These are phyloP conservation scores for Lipomyces anomalus DNA, from an alignment of 805 yeast genomes.

Conservation along the genomic window DNA sequence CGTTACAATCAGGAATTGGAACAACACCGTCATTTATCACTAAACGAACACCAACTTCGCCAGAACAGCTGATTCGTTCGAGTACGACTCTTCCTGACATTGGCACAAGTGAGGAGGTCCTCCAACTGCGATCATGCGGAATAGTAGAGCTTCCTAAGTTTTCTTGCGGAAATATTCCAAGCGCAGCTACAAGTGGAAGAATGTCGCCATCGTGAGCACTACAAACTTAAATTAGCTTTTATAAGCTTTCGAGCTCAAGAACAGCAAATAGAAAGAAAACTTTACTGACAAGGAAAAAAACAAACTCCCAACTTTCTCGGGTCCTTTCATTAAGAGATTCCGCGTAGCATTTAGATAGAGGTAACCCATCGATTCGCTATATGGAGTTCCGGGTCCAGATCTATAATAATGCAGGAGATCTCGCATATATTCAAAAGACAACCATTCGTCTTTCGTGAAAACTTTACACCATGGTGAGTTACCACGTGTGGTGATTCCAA, in stretches of 20 bases:
- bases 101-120: conserved; percentile 18
- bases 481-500: conserved; percentile 14
- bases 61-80: conserved; percentile 30
- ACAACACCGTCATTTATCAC: conserved; percentile 50
- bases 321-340: conserved; percentile 40
- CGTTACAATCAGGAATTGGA: conserved; percentile 42
- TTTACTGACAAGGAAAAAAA: conserved; percentile 23
- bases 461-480: conserved; percentile 14
- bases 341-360: conserved; percentile 47
- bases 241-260: neutral
- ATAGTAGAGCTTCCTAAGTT: conserved; percentile 10
- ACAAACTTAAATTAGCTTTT: conserved; percentile 18
- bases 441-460: conserved; percentile 20
- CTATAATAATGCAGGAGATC: conserved; percentile 21
- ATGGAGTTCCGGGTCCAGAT: conserved; percentile 30
- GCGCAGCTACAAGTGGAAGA: conserved; percentile 43
- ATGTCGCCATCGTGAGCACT: conserved; percentile 58
- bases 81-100: conserved; percentile 30
- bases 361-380: conserved; percentile 37
- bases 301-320: conserved; percentile 20
- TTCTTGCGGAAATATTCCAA: conserved; percentile 35
- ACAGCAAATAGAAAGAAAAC: neutral
- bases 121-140: conserved; percentile 9
- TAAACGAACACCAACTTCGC: conserved; percentile 40
- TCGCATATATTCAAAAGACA: conserved; percentile 19